A percentile compares a stretch with the other conserved stretches of the same genome.
These are phyloP conservation scores for Ustilago hordei DNA, from an alignment of 1,284 basidiomycete species.

Conservation along the genomic window DNA sequence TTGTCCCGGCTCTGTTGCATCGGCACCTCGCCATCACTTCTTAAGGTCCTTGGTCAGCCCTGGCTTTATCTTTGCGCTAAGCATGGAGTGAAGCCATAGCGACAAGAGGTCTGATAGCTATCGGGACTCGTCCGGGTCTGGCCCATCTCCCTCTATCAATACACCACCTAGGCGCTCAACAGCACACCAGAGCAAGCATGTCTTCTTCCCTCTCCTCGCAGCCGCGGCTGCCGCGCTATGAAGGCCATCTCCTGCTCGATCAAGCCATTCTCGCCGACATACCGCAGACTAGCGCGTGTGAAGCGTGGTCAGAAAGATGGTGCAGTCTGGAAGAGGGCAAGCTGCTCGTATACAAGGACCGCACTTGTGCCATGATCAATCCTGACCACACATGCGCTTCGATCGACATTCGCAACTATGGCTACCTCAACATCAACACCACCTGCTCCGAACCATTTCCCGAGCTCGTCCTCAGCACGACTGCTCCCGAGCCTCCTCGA, in stretches of 20 bases:
- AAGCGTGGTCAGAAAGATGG: slow-evolving; percentile 39
- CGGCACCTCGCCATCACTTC: too few relatives aligned
- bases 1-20: not conserved
- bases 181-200: slow-evolving; percentile 4
- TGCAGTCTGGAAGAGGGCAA: slow-evolving; percentile 45
- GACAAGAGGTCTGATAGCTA: not conserved
- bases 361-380: slow-evolving; percentile 33
- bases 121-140: not conserved
- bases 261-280: slow-evolving; percentile 19
- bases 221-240: slow-evolving; percentile 31
- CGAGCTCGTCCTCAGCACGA: slow-evolving; percentile 21
- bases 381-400: slow-evolving; percentile 17
- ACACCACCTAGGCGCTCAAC: too few relatives aligned
- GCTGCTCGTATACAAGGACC: slow-evolving; percentile 40
- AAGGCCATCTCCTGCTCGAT: slow-evolving; percentile 34
- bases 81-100: too few relatives aligned
- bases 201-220: not conserved
- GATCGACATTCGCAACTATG: slow-evolving; percentile 33
- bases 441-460: not conserved
- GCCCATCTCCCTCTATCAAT: not conserved
- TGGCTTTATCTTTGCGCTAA: too few relatives aligned
- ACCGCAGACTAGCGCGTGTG: slow-evolving; percentile 20
- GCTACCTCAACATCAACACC: slow-evolving; percentile 3
- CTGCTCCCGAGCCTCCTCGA: slow-evolving; percentile 6
- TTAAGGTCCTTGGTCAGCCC: too few relatives aligned